phyloP scores from a whole-genome alignment of 2,329 filamentous ascomycete species.

The Verticillium longisporum region DNA sequence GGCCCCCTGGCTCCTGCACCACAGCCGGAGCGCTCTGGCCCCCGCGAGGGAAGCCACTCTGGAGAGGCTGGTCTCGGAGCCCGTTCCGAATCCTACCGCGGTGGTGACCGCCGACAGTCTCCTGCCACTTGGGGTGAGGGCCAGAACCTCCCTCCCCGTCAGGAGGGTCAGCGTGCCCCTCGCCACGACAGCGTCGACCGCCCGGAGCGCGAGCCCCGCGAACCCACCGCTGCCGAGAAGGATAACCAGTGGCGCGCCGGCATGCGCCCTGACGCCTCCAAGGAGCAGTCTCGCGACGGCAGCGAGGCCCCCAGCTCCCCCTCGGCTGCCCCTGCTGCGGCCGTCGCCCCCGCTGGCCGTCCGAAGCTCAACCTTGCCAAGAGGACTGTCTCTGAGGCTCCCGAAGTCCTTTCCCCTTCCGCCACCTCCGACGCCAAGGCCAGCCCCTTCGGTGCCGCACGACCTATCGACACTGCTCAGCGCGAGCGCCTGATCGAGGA shows the following conservation, averaged over 20 bases:
- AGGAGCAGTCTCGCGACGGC: conserved; percentile 60
- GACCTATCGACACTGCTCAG: conserved; percentile 87
- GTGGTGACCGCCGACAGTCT: conserved; percentile 57
- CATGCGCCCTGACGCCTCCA: conserved; percentile 76
- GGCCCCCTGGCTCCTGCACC: conserved; percentile 75
- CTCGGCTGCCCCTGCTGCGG: conserved; percentile 36
- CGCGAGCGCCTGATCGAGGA: conserved; percentile 88
- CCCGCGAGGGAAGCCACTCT: conserved; percentile 49
- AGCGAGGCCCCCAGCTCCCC: conserved; percentile 72
- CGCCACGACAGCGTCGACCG: conserved; percentile 70
- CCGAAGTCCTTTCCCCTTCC: conserved; percentile 44
- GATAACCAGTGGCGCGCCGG: conserved; percentile 88
- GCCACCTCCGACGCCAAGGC: conserved; percentile 65
- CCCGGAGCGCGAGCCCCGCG: conserved; percentile 56
- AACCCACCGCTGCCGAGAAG: conserved; percentile 80
- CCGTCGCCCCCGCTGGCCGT: conserved; percentile 50
- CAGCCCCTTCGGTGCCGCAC: conserved; percentile 88
- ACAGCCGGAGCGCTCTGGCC: conserved; percentile 40
- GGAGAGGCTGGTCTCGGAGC: conserved; percentile 43
- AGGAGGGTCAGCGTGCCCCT: conserved; percentile 74
- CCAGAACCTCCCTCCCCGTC: conserved; percentile 34
- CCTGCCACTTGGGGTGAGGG: conserved; percentile 73
- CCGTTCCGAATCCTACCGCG: conserved; percentile 48
- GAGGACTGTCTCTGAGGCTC: conserved; percentile 76
- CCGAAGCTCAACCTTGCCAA: conserved; percentile 86